Evolutionary conservation across 2,329 filamentous ascomycete species (phyloP).

Genomic region (Paraphaeosphaeria minitans): DNA sequence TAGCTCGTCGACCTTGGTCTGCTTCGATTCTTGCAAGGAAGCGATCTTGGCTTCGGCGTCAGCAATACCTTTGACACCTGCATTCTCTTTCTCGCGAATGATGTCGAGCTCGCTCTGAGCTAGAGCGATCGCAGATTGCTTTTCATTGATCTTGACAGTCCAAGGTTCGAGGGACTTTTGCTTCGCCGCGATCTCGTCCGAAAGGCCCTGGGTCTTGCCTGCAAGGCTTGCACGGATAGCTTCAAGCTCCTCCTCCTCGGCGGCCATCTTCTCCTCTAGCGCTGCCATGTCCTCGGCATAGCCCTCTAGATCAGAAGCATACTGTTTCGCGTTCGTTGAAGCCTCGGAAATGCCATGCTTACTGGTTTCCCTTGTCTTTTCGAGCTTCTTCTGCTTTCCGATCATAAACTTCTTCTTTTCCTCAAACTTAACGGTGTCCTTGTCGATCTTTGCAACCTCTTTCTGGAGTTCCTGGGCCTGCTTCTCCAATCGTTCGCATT

Average conservation of each 20-base stretch:
- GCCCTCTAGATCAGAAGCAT: constrained; percentile 76
- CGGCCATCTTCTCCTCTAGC: constrained; percentile 76
- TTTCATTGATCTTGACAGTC: constrained; percentile 96
- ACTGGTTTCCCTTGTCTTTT: constrained; percentile 81
- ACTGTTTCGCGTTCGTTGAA: constrained; percentile 77
- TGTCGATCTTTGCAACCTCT: constrained; percentile 90
- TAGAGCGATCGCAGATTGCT: constrained; percentile 90
- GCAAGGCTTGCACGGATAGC: constrained; percentile 86
- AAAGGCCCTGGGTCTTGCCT: constrained; percentile 93
- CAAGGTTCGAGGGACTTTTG: constrained; percentile 95
- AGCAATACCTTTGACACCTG: constrained; percentile 80
- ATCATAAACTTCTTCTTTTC: constrained; percentile 95
- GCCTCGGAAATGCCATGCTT: constrained; percentile 77
- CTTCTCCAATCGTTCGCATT: constrained; percentile 83
- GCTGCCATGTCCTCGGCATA: constrained; percentile 74
- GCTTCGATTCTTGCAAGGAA: constrained; percentile 71
- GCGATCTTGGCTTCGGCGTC: constrained; percentile 82
- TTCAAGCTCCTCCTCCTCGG: constrained; percentile 80
- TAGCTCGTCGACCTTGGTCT: constrained; percentile 74
- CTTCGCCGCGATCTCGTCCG: constrained; percentile 87
- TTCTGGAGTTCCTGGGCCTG: constrained; percentile 78
- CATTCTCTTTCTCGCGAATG: constrained; percentile 84
- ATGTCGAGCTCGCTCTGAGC: constrained; percentile 95
- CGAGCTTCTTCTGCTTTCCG: constrained; percentile 91
- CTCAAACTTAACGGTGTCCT: constrained; percentile 95